Conservation (phyloP, 2,329 filamentous ascomycete genomes). For the Xylariaceae sp. region DNA sequence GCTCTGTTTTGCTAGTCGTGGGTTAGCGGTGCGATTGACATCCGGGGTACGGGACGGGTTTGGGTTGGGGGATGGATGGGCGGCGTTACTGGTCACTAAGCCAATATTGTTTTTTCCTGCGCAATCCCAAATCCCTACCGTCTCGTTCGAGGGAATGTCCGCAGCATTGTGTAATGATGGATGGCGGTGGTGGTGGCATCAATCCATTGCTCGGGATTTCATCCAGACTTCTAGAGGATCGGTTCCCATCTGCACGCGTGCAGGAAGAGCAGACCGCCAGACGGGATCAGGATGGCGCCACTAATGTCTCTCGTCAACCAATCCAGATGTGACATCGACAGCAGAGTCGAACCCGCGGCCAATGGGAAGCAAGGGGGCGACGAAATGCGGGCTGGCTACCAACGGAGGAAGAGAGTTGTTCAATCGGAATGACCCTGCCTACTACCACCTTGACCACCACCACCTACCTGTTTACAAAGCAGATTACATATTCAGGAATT, state of each 20-base stretch:
- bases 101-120: too few species aligned
- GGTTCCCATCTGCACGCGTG: conserved; percentile 10
- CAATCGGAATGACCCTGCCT: not conserved
- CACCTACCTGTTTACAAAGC: not conserved
- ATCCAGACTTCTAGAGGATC: conserved; percentile 17
- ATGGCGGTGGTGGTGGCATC: too few species aligned
- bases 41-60: not conserved
- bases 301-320: conserved; percentile 6
- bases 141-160: too few species aligned
- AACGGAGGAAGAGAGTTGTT: not conserved
- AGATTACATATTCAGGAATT: too few species aligned
- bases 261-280: conserved; percentile 20
- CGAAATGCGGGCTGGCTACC: conserved; percentile 17
- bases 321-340: conserved; percentile 7
- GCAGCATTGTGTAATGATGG: too few species aligned
- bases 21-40: not conserved
- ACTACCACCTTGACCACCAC: not conserved
- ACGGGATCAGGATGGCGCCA: conserved; percentile 16
- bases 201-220: conserved; percentile 15
- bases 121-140: too few species aligned
- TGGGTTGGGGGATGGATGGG: not conserved
- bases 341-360: not conserved
- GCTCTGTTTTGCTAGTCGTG: not conserved
- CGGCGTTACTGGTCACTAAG: not conserved
- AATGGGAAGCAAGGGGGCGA: conserved; percentile 12